Conservation (phyloP, 768 basidiomycete species). For the Tephrocybe sp. region DNA sequence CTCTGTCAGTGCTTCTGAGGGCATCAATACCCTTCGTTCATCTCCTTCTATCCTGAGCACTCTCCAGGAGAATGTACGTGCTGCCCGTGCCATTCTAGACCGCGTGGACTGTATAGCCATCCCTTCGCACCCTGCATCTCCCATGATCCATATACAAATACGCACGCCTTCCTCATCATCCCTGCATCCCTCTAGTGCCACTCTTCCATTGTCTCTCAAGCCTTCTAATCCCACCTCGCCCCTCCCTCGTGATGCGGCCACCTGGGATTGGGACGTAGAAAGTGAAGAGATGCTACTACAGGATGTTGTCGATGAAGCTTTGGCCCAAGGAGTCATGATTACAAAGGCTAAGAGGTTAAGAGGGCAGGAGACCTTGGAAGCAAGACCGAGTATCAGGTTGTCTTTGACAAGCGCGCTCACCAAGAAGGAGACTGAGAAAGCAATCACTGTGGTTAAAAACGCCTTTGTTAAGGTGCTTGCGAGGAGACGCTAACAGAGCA, state of each 20-base stretch:
- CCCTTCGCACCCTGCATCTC: conserved; percentile 82
- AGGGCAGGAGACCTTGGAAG: conserved; percentile 81
- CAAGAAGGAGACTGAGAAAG: conserved; percentile 92
- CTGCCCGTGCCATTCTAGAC: conserved; percentile 78
- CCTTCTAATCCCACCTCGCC: conserved; percentile 48
- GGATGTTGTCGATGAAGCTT: conserved; percentile 87
- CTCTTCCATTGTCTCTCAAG: conserved; percentile 27
- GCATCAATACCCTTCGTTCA: conserved; percentile 73
- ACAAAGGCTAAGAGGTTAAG: conserved; percentile 80
- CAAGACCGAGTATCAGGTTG: conserved; percentile 82
- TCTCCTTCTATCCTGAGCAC: conserved; percentile 72
- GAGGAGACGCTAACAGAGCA: conserved; percentile 41
- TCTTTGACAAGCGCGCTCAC: conserved; percentile 75
- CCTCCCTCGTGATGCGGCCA: conserved; percentile 41
- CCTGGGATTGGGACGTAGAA: conserved; percentile 56
- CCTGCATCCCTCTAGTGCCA: conserved; percentile 23
- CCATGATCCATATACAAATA: conserved; percentile 83
- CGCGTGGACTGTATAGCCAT: conserved; percentile 78
- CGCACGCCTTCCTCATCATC: conserved; percentile 29
- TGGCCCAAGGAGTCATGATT: conserved; percentile 79
- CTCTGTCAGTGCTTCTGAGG: conserved; percentile 84
- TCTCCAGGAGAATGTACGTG: conserved; percentile 79
- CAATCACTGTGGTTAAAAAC: conserved; percentile 67
- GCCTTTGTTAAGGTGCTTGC: conserved; percentile 73
- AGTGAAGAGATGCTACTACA: conserved; percentile 81